Percentiles rank a stretch among this genome's conserved stretches.
Conservation (phyloP, 2,329 filamentous ascomycete genomes). For the Exophiala spinifera region DNA sequence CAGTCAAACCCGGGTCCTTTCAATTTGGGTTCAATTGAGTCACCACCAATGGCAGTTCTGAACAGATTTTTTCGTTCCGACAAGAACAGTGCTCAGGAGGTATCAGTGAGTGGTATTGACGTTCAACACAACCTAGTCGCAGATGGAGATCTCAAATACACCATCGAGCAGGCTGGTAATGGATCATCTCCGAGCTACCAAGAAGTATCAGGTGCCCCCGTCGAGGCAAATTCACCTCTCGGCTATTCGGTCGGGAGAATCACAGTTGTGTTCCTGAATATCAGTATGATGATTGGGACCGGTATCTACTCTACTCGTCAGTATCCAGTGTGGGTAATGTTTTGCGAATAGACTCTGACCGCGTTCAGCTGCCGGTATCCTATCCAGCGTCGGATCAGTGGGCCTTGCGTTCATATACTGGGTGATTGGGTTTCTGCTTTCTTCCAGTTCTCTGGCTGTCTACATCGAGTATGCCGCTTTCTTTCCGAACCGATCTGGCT, state of each 20-base stretch:
- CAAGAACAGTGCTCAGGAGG: too few species aligned
- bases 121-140: conserved; percentile 16
- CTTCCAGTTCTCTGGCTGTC: conserved; percentile 53
- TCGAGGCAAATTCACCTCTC: conserved; percentile 57
- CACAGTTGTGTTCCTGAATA: conserved; percentile 52
- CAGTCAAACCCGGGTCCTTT: too few species aligned
- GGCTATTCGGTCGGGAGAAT: conserved; percentile 57
- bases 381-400: too few species aligned
- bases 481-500: conserved; percentile 64
- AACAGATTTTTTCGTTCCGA: too few species aligned
- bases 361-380: too few species aligned
- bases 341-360: too few species aligned
- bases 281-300: conserved; percentile 56
- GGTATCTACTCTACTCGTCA: conserved; percentile 57
- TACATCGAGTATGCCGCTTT: conserved; percentile 64
- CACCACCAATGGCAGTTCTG: too few species aligned
- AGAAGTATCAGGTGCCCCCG: conserved; percentile 60
- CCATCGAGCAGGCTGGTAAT: conserved; percentile 48
- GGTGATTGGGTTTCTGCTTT: conserved; percentile 60
- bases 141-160: conserved; percentile 45
- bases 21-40: too few species aligned
- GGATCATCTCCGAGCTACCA: conserved; percentile 50
- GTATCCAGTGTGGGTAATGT: conserved; percentile 32
- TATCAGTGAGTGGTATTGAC: neutral
- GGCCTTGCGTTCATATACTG: conserved; percentile 57